A percentile compares a stretch with the other conserved stretches of the same genome.
Conservation (phyloP, 2,329 filamentous ascomycete species). For the Shiraia sp. region DNA sequence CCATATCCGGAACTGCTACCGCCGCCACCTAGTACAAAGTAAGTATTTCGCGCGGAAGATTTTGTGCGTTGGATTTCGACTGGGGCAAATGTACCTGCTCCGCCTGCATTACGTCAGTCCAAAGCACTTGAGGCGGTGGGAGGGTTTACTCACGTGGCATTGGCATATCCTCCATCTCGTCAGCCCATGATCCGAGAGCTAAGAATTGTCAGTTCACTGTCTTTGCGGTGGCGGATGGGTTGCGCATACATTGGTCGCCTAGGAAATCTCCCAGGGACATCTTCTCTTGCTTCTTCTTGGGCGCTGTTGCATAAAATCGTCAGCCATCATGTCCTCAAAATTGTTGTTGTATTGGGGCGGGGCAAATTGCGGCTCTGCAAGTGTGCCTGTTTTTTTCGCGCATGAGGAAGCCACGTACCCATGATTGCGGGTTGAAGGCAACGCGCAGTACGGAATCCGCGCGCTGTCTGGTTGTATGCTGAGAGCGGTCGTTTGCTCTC, state of each 20-base stretch:
- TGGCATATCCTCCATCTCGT: conserved; percentile 91
- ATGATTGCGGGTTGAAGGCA: conserved; percentile 62
- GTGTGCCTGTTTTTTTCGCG: conserved; percentile 29
- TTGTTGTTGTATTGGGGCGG: conserved; percentile 23
- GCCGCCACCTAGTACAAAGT: conserved; percentile 40
- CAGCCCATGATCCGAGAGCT: conserved; percentile 92
- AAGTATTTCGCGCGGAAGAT: conserved; percentile 13
- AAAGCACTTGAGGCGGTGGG: conserved; percentile 15
- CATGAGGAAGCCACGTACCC: conserved; percentile 46
- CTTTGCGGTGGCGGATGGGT: conserved; percentile 22
- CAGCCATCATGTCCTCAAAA: conserved; percentile 43
- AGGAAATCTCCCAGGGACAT: conserved; percentile 98
- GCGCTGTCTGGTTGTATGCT: conserved; percentile 37
- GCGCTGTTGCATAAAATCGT: conserved; percentile 64
- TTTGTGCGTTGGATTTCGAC: conserved; percentile 2
- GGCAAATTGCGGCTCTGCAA: conserved; percentile 29
- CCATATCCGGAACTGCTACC: conserved; percentile 50
- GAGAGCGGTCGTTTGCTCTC: conserved; percentile 37
- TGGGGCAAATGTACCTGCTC: conserved; percentile 32
- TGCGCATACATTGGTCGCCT: conserved; percentile 78
- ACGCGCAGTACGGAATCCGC: conserved; percentile 40
- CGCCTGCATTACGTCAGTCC: conserved; percentile 32
- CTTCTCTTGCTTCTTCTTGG: conserved; percentile 92
- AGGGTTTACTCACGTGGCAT: conserved; percentile 65
- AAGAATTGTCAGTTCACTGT: conserved; percentile 32